These are phyloP conservation scores for Oryza punctata DNA, from an alignment of 176 grass and related monocot species.

Conservation along the genomic window DNA sequence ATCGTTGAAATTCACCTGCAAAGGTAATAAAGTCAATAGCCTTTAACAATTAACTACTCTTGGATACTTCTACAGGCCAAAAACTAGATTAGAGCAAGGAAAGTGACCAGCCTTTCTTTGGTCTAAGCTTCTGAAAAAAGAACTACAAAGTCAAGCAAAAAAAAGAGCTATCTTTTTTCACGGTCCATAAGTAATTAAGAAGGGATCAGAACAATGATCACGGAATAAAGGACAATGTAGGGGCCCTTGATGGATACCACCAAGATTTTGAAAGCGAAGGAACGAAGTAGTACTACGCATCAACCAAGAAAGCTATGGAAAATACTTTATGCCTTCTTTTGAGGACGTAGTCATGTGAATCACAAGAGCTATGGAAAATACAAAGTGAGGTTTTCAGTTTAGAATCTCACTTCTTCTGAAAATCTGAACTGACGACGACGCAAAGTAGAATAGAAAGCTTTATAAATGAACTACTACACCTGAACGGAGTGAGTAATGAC, in stretches of 20 bases:
- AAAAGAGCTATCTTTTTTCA: conserved; percentile 11
- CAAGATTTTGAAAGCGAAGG: conserved; percentile 47
- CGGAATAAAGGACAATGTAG: conserved; percentile 8
- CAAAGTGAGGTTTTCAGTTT: too few species aligned
- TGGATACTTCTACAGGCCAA: background rate
- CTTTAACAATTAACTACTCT: background rate
- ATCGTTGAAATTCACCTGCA: conserved; percentile 56
- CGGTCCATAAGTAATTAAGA: background rate
- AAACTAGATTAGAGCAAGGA: background rate
- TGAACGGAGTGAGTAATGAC: background rate
- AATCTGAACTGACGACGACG: conserved; percentile 14
- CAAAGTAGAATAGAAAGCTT: conserved; percentile 9
- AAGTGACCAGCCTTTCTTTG: background rate
- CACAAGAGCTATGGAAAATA: too few species aligned
- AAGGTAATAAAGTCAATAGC: background rate
- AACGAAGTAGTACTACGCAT: conserved; percentile 33
- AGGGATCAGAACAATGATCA: conserved; percentile 32
- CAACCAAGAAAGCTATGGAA: conserved; percentile 5
- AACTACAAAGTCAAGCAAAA: background rate
- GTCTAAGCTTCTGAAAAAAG: background rate
- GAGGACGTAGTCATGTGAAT: conserved; percentile 29
- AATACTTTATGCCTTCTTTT: conserved; percentile 35
- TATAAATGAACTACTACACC: background rate
- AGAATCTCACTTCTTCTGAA: background rate
- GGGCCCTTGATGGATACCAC: background rate